Conservation (phyloP, 106 monocot genomes). For the Iris macrosiphon region DNA sequence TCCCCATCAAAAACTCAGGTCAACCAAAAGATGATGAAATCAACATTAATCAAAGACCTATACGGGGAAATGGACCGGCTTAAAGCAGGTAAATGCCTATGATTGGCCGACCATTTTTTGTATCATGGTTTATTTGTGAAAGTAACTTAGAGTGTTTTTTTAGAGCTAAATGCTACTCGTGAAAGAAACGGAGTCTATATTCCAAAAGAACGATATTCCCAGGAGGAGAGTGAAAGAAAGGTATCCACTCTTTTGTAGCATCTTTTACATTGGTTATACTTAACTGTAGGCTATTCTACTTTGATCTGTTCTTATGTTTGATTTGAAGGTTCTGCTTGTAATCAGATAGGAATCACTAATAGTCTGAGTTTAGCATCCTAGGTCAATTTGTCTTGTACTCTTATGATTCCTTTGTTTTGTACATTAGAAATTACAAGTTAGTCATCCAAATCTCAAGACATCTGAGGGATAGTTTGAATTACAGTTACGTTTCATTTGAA, state of each 20-base stretch:
- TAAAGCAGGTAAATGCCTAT: conserved; percentile 63
- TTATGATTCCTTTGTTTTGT: too few relatives aligned
- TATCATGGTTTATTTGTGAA: neutral
- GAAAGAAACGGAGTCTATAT: conserved; percentile 96
- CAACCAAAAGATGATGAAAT: conserved; percentile 99
- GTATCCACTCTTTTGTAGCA: conserved; percentile 26
- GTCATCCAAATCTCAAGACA: too few relatives aligned
- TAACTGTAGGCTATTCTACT: too few relatives aligned
- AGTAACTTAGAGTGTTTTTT: neutral
- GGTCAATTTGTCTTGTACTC: too few relatives aligned
- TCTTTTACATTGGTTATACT: too few relatives aligned
- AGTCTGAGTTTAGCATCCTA: too few relatives aligned
- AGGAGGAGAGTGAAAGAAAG: conserved; percentile 92
- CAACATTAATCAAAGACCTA: conserved; percentile 91
- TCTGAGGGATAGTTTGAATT: too few relatives aligned
- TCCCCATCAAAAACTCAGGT: conserved; percentile 40
- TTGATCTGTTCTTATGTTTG: too few relatives aligned
- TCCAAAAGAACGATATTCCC: conserved; percentile 86
- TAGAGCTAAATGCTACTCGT: conserved; percentile 92
- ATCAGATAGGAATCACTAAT: too few relatives aligned
- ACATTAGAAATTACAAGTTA: too few relatives aligned
- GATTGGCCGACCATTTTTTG: neutral
- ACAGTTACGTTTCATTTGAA: too few relatives aligned
- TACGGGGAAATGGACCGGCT: conserved; percentile 95
- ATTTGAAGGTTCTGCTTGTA: too few relatives aligned